These are phyloP conservation scores for Williopsis jadinii DNA, from an alignment of 1,139 yeast genomes.

Conservation along the genomic window DNA sequence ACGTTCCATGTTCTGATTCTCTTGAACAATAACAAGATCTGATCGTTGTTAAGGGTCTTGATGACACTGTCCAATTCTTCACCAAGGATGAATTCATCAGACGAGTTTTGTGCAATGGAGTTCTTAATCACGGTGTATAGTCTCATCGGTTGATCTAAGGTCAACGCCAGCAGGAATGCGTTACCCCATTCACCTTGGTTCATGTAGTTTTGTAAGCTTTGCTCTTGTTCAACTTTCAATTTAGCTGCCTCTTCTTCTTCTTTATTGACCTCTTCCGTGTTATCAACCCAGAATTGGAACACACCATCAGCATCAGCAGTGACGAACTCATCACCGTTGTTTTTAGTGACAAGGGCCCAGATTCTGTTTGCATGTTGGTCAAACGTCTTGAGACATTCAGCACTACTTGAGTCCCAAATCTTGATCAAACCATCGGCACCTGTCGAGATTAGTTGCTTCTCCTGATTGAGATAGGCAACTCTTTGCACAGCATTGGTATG, in stretches of 20 bases:
- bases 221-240: slow-evolving; percentile 76
- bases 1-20: slow-evolving; percentile 94
- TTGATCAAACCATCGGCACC: slow-evolving; percentile 96
- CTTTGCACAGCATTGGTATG: slow-evolving; percentile 90
- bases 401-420: slow-evolving; percentile 75
- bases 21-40: slow-evolving; percentile 52
- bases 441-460: slow-evolving; percentile 66
- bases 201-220: slow-evolving; percentile 68
- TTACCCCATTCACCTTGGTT: slow-evolving; percentile 73
- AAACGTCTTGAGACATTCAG: slow-evolving; percentile 74
- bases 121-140: slow-evolving; percentile 62
- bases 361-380: slow-evolving; percentile 92
- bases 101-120: slow-evolving; percentile 32
- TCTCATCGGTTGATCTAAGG: slow-evolving; percentile 82
- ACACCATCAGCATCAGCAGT: slow-evolving; percentile 96
- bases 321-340: slow-evolving; percentile 63
- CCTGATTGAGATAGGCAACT: slow-evolving; percentile 59
- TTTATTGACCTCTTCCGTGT: slow-evolving; percentile 61
- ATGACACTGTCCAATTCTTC: slow-evolving; percentile 61
- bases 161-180: slow-evolving; percentile 81
- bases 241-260: slow-evolving; percentile 44
- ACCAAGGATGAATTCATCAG: slow-evolving; percentile 45
- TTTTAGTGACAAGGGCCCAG: slow-evolving; percentile 73
- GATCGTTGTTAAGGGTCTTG: slow-evolving; percentile 48
- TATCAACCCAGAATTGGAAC: slow-evolving; percentile 81